These are phyloP conservation scores for Pilaira anomala DNA, from an alignment of 192 early-diverging fungal species.

Conservation along the genomic window DNA sequence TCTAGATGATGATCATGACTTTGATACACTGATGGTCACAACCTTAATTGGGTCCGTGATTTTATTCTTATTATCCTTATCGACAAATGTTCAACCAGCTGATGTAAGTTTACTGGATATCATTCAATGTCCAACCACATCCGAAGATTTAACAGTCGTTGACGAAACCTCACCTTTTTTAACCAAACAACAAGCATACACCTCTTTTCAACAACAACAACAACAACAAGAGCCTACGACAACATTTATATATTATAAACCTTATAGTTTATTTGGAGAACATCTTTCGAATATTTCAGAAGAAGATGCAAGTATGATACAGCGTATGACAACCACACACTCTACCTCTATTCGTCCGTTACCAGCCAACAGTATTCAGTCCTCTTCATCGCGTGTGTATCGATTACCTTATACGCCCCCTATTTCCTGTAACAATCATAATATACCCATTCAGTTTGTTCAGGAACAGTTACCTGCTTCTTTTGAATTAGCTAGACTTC, in stretches of 20 bases:
- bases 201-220: background rate
- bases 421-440: background rate
- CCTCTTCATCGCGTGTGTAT: background rate
- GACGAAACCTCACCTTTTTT: constrained; percentile 17
- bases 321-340: background rate
- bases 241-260: constrained; percentile 13
- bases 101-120: background rate
- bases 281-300: constrained; percentile 12
- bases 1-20: constrained; percentile 26
- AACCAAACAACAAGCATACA: constrained; percentile 7
- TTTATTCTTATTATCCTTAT: constrained; percentile 21
- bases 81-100: constrained; percentile 4
- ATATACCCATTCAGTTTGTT: background rate
- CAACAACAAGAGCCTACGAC: constrained; percentile 6
- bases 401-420: background rate
- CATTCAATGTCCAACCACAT: background rate
- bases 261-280: constrained; percentile 23
- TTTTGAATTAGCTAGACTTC: constrained; percentile 1
- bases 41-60: constrained; percentile 16
- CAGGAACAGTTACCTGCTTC: background rate
- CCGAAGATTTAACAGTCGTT: background rate
- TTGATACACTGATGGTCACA: constrained; percentile 26
- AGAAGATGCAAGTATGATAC: background rate
- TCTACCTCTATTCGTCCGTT: background rate
- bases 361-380: background rate